Percentiles rank a stretch among this genome's conserved stretches.
phyloP scores from a whole-genome alignment of 2,329 filamentous ascomycete genomes.

The Coniochaeta sp. region DNA sequence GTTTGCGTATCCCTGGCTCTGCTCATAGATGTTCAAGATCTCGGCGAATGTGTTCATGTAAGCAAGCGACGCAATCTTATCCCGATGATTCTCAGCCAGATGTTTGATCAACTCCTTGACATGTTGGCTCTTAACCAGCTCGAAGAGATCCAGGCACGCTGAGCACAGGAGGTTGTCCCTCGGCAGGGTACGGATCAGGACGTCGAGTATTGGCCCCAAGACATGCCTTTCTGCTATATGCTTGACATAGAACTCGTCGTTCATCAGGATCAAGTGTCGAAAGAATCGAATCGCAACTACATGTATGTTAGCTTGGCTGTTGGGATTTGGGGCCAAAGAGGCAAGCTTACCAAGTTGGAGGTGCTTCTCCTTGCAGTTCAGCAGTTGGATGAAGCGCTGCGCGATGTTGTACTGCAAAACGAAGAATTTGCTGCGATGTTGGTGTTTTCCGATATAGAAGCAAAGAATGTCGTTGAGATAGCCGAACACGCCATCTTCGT shows the following conservation, averaged over 20 bases:
- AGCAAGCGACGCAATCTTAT: conserved; percentile 65
- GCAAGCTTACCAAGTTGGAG: conserved; percentile 68
- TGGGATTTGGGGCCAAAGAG: neutral
- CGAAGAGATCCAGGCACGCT: conserved; percentile 88
- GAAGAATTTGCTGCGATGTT: conserved; percentile 80
- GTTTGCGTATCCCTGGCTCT: conserved; percentile 60
- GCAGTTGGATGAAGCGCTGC: conserved; percentile 72
- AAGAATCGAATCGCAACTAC: conserved; percentile 88
- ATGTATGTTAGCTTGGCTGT: neutral
- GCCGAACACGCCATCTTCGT: conserved; percentile 83
- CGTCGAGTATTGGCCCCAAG: conserved; percentile 76
- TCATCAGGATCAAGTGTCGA: conserved; percentile 73
- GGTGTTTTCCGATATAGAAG: conserved; percentile 88
- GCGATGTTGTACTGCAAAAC: conserved; percentile 74
- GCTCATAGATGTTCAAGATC: conserved; percentile 70
- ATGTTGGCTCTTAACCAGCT: conserved; percentile 76
- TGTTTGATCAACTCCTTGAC: conserved; percentile 77
- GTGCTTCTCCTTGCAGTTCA: conserved; percentile 82
- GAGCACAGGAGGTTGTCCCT: conserved; percentile 91
- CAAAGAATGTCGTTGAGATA: conserved; percentile 90
- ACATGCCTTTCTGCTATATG: conserved; percentile 76
- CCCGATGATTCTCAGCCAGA: conserved; percentile 76
- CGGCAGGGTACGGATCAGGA: conserved; percentile 78
- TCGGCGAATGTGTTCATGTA: conserved; percentile 81
- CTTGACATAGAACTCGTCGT: conserved; percentile 86